Percentiles rank a stretch among this genome's conserved stretches.
phyloP scores from a whole-genome alignment of 1,284 basidiomycete genomes.

The Pisolithus thermaeus region DNA sequence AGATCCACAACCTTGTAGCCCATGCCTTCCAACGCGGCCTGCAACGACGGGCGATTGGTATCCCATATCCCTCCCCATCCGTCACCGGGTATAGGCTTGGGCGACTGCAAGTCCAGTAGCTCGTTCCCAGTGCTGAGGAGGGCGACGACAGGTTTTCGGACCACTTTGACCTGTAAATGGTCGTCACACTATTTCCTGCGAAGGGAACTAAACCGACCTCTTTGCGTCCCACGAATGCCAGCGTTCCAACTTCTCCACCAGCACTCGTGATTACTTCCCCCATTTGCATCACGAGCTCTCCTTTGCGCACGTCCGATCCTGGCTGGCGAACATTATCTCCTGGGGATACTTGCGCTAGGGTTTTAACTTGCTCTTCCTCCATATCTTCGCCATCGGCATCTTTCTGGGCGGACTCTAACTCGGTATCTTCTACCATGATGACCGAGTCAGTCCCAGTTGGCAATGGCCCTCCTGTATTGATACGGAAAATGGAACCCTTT shows the following conservation, averaged over 20 bases:
- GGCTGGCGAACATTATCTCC: slow-evolving; percentile 72
- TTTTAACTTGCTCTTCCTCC: slow-evolving; percentile 69
- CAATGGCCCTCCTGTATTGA: slow-evolving; percentile 76
- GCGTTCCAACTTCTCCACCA: slow-evolving; percentile 83
- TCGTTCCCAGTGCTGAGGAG: slow-evolving; percentile 86
- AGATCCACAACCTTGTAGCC: slow-evolving; percentile 79
- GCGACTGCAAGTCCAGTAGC: slow-evolving; percentile 58
- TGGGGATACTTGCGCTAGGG: slow-evolving; percentile 54
- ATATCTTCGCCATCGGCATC: slow-evolving; percentile 40
- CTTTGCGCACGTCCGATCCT: slow-evolving; percentile 69
- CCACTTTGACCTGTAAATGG: slow-evolving; percentile 54
- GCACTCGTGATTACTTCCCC: slow-evolving; percentile 57
- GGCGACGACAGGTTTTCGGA: slow-evolving; percentile 69
- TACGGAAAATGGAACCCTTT: slow-evolving; percentile 55
- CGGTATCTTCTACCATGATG: slow-evolving; percentile 91
- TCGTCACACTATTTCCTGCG: background rate
- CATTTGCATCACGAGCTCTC: slow-evolving; percentile 61
- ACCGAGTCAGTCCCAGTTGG: slow-evolving; percentile 73
- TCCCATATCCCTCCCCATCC: slow-evolving; percentile 74
- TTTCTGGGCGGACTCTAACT: slow-evolving; percentile 48
- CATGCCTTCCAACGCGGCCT: slow-evolving; percentile 61
- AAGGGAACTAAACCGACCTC: slow-evolving; percentile 39
- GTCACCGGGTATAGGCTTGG: slow-evolving; percentile 30
- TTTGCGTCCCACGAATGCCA: slow-evolving; percentile 72
- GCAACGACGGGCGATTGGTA: slow-evolving; percentile 78